Evolutionary conservation across 2,329 filamentous ascomycete species (phyloP).

Genomic region (Neurospora sp.): DNA sequence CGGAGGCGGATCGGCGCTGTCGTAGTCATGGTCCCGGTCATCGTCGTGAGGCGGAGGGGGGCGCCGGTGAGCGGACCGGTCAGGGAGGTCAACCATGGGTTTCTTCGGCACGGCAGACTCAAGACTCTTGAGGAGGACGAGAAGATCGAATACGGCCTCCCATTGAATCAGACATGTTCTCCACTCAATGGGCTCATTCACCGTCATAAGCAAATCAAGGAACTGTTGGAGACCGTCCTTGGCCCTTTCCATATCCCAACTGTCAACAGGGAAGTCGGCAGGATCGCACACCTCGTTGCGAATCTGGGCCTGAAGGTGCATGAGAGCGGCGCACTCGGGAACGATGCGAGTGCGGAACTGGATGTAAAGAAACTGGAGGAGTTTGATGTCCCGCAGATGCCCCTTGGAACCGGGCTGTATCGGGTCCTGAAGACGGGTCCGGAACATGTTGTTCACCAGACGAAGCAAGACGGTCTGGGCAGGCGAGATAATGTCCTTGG

Average conservation of each 20-base stretch:
- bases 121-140: slow-evolving; percentile 77
- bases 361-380: slow-evolving; percentile 82
- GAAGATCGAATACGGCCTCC: slow-evolving; percentile 82
- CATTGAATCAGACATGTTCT: slow-evolving; percentile 81
- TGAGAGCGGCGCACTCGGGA: slow-evolving; percentile 87
- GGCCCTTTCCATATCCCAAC: slow-evolving; percentile 96
- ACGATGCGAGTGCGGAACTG: slow-evolving; percentile 89
- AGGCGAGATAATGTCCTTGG: slow-evolving; percentile 92
- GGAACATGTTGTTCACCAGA: slow-evolving; percentile 82
- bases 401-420: slow-evolving; percentile 39
- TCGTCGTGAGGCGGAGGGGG: slow-evolving; percentile 8
- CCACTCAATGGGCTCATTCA: slow-evolving; percentile 77
- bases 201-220: slow-evolving; percentile 83
- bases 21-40: slow-evolving; percentile 18
- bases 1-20: slow-evolving; percentile 30
- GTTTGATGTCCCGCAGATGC: slow-evolving; percentile 47
- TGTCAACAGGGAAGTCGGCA: slow-evolving; percentile 84
- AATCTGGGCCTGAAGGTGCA: slow-evolving; percentile 87
- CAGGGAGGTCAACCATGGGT: slow-evolving; percentile 45
- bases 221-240: slow-evolving; percentile 94
- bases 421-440: slow-evolving; percentile 37
- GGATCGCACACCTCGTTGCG: slow-evolving; percentile 65
- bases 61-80: slow-evolving; percentile 24
- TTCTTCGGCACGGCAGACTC: slow-evolving; percentile 84
- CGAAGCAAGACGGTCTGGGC: slow-evolving; percentile 90